phyloP scores from a whole-genome alignment of 148 eudicot genomes.

The Euryodendron excelsum region DNA sequence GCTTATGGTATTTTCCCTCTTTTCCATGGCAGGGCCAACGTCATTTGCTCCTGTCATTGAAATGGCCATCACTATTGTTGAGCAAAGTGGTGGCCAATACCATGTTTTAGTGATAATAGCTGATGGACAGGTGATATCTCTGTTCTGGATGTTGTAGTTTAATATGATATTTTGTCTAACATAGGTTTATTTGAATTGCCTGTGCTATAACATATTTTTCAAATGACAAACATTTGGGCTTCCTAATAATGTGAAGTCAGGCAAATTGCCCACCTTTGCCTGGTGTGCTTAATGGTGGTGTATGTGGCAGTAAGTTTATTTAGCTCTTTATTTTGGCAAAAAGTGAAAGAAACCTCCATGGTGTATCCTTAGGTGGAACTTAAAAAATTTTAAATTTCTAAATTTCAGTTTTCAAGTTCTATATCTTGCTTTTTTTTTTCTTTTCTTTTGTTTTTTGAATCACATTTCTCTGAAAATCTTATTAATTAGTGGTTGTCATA shows the following conservation, averaged over 20 bases:
- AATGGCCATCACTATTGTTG: constrained; percentile 61
- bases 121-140: constrained; percentile 58
- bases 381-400: not conserved
- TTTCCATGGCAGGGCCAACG: constrained; percentile 48
- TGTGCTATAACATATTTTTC: not conserved
- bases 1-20: constrained; percentile 5
- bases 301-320: not conserved
- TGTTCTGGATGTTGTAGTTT: not conserved
- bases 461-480: not conserved
- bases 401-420: not conserved
- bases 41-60: constrained; percentile 61
- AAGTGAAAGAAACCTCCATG: not conserved
- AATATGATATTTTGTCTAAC: not conserved
- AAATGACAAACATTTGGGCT: not conserved
- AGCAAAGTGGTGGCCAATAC: constrained; percentile 58
- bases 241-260: not conserved
- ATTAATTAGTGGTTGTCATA: constrained; percentile 10
- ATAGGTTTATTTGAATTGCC: not conserved
- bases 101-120: constrained; percentile 63
- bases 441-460: constrained; percentile 6
- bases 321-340: not conserved
- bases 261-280: not conserved
- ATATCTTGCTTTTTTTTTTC: not conserved
- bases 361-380: not conserved
- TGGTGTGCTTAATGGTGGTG: not conserved